phyloP scores from a whole-genome alignment of 2,329 filamentous ascomycete species.

The Pyrenophora teres region DNA sequence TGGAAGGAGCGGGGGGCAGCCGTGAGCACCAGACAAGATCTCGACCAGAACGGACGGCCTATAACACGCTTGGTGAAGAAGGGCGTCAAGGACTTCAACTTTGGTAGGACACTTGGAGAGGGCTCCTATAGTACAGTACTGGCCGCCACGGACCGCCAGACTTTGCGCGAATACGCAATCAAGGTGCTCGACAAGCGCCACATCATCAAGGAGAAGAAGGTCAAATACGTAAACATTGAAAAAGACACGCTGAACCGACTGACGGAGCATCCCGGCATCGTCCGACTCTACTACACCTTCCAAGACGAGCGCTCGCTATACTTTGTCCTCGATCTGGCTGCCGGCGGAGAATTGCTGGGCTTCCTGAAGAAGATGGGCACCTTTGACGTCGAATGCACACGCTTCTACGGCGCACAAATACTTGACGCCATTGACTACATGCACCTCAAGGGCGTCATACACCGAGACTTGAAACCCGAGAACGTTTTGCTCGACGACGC shows the following conservation, averaged over 20 bases:
- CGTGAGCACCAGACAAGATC: constrained; percentile 77
- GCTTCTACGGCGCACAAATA: constrained; percentile 95
- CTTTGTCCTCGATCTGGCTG: constrained; percentile 93
- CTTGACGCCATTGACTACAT: constrained; percentile 97
- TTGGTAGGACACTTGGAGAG: constrained; percentile 87
- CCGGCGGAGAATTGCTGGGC: constrained; percentile 86
- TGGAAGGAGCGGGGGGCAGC: constrained; percentile 97
- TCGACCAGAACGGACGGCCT: constrained; percentile 82
- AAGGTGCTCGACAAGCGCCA: constrained; percentile 98
- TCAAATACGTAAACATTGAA: constrained; percentile 99
- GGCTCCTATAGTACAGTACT: constrained; percentile 98
- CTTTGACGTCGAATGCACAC: constrained; percentile 92
- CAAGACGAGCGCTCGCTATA: constrained; percentile 96
- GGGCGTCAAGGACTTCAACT: constrained; percentile 94
- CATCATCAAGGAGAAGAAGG: constrained; percentile 99
- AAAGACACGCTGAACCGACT: constrained; percentile 96
- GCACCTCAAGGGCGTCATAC: constrained; percentile 94
- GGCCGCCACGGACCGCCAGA: constrained; percentile 90
- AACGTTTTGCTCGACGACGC: constrained; percentile 94
- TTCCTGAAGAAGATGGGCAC: constrained; percentile 93
- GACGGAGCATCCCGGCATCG: constrained; percentile 94
- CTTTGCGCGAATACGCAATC: constrained; percentile 93
- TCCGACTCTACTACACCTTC: constrained; percentile 97
- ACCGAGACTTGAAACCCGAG: constrained; percentile 94
- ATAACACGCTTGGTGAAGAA: constrained; percentile 89